These are phyloP conservation scores for Nitzschia inconspicua DNA, from an alignment of 108 stramenopile genomes.

Conservation along the genomic window DNA sequence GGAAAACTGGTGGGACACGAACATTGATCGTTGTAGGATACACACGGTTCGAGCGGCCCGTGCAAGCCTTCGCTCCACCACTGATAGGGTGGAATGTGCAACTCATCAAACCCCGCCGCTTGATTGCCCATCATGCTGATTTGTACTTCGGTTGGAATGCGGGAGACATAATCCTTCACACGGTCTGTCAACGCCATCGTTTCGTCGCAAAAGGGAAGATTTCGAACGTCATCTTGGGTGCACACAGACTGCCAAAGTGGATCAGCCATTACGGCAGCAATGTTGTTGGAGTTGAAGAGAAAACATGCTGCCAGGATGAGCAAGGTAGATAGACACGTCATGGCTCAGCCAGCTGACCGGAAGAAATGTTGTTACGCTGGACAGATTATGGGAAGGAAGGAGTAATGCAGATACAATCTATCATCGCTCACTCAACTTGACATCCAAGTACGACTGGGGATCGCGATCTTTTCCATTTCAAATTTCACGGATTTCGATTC, in stretches of 20 bases:
- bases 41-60: conserved; percentile 37
- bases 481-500: too few species aligned
- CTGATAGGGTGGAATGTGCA: conserved; percentile 35
- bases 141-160: conserved; percentile 24
- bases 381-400: too few species aligned
- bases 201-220: conserved; percentile 35
- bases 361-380: too few species aligned
- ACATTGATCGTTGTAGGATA: conserved; percentile 1
- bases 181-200: conserved; percentile 21
- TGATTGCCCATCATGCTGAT: conserved; percentile 39
- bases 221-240: neutral
- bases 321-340: too few species aligned
- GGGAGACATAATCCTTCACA: conserved; percentile 27
- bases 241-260: conserved; percentile 19
- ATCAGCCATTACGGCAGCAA: too few species aligned
- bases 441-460: too few species aligned
- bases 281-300: too few species aligned
- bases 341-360: too few species aligned
- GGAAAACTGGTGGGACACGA: conserved; percentile 49
- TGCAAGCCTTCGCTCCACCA: conserved; percentile 67
- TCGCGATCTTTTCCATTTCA: too few species aligned
- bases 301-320: too few species aligned
- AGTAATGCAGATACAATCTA: too few species aligned
- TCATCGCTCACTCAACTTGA: too few species aligned
- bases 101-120: conserved; percentile 13